Percentiles rank a stretch among this genome's conserved stretches.
Conservation (phyloP, 169 alveolate genomes). For the Pseudocohnilembus persalinus region DNA sequence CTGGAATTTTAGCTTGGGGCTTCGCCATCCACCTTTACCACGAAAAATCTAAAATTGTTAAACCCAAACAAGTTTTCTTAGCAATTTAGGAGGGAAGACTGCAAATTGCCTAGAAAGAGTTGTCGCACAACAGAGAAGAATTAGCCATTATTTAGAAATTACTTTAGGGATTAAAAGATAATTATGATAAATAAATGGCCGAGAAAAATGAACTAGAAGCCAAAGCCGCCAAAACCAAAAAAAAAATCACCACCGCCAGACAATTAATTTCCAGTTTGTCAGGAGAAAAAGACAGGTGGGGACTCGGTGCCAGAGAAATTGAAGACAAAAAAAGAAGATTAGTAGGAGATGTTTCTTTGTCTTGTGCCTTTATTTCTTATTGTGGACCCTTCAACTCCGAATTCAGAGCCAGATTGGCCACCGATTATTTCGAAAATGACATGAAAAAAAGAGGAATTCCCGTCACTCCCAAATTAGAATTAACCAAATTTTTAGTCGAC, state of each 20-base stretch:
- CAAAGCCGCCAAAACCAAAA: constrained; percentile 89
- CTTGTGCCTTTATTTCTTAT: constrained; percentile 93
- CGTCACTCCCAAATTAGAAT: constrained; percentile 60
- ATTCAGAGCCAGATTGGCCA: constrained; percentile 89
- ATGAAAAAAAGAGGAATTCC: constrained; percentile 81
- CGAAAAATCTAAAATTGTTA: constrained; percentile 94
- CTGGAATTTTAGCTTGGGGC: constrained; percentile 94
- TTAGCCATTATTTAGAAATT: constrained; percentile 87
- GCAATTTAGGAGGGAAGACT: constrained; percentile 90
- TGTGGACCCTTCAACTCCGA: constrained; percentile 97
- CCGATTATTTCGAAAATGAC: constrained; percentile 89
- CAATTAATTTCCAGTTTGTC: constrained; percentile 92
- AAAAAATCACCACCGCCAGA: constrained; percentile 94
- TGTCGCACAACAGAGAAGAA: constrained; percentile 92
- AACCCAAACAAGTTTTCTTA: constrained; percentile 94
- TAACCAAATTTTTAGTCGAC: constrained; percentile 88
- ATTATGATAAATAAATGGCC: constrained; percentile 87
- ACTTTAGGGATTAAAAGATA: constrained; percentile 86
- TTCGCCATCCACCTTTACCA: constrained; percentile 93
- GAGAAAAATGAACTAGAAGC: constrained; percentile 91
- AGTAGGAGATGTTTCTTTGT: constrained; percentile 93
- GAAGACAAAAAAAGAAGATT: constrained; percentile 89
- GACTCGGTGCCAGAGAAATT: constrained; percentile 89
- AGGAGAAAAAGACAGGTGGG: constrained; percentile 95
- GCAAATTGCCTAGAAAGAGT: constrained; percentile 88